Evolutionary conservation across 352 stramenopile genomes (phyloP).

Genomic region (Phytophthora multivora): DNA sequence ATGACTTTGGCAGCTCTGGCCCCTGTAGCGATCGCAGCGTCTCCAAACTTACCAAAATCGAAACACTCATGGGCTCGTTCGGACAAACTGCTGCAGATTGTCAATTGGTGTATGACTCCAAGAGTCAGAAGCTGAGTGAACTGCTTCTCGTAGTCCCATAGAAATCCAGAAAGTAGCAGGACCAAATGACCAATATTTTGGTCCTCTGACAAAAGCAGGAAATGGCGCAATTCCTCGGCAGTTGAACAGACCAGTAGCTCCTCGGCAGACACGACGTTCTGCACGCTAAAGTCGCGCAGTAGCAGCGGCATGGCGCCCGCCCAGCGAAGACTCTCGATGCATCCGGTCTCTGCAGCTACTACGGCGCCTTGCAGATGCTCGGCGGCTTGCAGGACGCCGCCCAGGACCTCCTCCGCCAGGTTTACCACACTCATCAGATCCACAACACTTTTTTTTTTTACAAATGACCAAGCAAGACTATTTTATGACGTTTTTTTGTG

Average conservation of each 20-base stretch:
- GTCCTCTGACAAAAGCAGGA: slow-evolving; percentile 26
- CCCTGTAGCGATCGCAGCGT: slow-evolving; percentile 7
- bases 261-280: slow-evolving; percentile 51
- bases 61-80: slow-evolving; percentile 75
- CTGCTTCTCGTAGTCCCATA: slow-evolving; percentile 63
- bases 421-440: slow-evolving; percentile 35
- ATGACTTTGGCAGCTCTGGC: slow-evolving; percentile 33
- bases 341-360: slow-evolving; percentile 55
- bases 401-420: slow-evolving; percentile 63
- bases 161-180: slow-evolving; percentile 56
- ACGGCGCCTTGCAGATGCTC: slow-evolving; percentile 59
- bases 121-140: slow-evolving; percentile 45
- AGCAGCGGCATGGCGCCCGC: slow-evolving; percentile 65
- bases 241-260: slow-evolving; percentile 36
- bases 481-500: slow-evolving; percentile 4
- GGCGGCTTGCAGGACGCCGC: slow-evolving; percentile 54
- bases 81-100: slow-evolving; percentile 70
- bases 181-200: slow-evolving; percentile 49
- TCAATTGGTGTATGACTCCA: slow-evolving; percentile 45
- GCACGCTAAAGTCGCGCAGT: slow-evolving; percentile 61
- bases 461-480: not conserved
- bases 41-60: slow-evolving; percentile 41
- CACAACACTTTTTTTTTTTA: not conserved
- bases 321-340: slow-evolving; percentile 74
- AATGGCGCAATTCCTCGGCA: slow-evolving; percentile 12